These are phyloP conservation scores for Populus alba DNA, from an alignment of 345 rosid species.

Conservation along the genomic window DNA sequence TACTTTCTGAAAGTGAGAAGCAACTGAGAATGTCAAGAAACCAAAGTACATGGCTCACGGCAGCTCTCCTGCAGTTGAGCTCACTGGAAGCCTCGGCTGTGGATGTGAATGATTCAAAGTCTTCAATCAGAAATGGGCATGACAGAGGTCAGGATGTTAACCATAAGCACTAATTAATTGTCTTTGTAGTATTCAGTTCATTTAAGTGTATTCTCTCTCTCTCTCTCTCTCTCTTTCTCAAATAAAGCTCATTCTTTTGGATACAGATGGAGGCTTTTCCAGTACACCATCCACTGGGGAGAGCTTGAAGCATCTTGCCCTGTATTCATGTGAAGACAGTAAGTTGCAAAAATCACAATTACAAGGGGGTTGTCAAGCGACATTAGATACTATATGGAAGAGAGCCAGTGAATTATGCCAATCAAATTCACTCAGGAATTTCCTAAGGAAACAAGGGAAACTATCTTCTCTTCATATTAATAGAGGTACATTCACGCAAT, in stretches of 20 bases:
- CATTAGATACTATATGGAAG: constrained; percentile 71
- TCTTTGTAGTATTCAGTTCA: not conserved
- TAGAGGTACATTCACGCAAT: constrained; percentile 46
- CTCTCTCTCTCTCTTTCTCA: not conserved
- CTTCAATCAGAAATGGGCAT: constrained; percentile 40
- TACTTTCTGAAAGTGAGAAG: constrained; percentile 90
- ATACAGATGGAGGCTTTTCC: constrained; percentile 46
- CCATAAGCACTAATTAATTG: not conserved
- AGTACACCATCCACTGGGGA: constrained; percentile 53
- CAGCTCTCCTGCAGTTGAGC: constrained; percentile 83
- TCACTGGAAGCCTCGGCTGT: constrained; percentile 48
- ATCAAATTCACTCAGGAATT: constrained; percentile 68
- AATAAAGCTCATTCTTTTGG: constrained; percentile 1
- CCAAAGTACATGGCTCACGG: constrained; percentile 97
- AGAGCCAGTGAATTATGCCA: constrained; percentile 57
- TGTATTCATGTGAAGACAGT: constrained; percentile 41
- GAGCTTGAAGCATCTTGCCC: constrained; percentile 38
- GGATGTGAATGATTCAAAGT: constrained; percentile 43
- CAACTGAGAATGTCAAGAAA: constrained; percentile 84
- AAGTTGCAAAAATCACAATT: constrained; percentile 33
- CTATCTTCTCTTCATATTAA: constrained; percentile 61
- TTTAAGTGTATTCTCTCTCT: not conserved
- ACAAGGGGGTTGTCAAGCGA: constrained; percentile 42
- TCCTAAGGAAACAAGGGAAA: constrained; percentile 72
- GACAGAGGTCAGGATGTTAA: constrained; percentile 47